A percentile compares a stretch with the other conserved stretches of the same genome.
phyloP scores from a whole-genome alignment of 805 yeast genomes.

The Saccharomycopsis olivae region DNA sequence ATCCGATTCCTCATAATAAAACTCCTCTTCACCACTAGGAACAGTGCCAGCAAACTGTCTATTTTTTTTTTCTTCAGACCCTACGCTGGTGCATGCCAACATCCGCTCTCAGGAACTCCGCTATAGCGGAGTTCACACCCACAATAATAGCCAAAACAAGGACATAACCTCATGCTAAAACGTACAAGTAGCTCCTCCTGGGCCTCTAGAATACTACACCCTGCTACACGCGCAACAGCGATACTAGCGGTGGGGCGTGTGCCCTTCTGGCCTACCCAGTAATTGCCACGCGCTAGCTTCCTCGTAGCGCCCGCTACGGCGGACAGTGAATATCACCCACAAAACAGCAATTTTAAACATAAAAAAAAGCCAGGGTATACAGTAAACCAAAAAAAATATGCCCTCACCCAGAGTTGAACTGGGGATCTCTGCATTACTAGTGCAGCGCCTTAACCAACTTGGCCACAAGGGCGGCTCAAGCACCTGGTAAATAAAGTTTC shows the following conservation, averaged over 20 bases:
- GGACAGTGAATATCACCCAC: not conserved
- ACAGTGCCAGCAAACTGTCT: too few relatives aligned
- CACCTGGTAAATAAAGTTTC: too few relatives aligned
- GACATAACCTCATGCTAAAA: too few relatives aligned
- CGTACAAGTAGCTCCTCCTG: too few relatives aligned
- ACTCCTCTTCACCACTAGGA: not conserved
- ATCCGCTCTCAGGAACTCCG: not conserved
- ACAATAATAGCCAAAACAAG: too few relatives aligned
- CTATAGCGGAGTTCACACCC: too few relatives aligned
- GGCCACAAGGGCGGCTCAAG: slow-evolving; percentile 31
- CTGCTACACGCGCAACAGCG: too few relatives aligned
- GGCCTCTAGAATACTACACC: too few relatives aligned
- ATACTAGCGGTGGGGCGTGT: too few relatives aligned
- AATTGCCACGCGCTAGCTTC: not conserved
- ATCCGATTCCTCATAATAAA: not conserved
- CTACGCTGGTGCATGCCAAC: not conserved
- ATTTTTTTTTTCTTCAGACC: not conserved
- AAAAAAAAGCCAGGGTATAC: not conserved
- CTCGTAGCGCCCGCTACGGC: not conserved
- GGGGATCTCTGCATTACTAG: slow-evolving; percentile 30
- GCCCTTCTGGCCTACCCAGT: not conserved
- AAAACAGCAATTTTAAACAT: not conserved
- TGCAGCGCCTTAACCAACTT: slow-evolving; percentile 31
- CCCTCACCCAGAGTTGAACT: slow-evolving; percentile 30
- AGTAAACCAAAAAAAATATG: slow-evolving; percentile 18